Percentiles rank a stretch among this genome's conserved stretches.
Conservation (phyloP, 192 early-diverging fungal genomes). For the Coemansia sp. region DNA sequence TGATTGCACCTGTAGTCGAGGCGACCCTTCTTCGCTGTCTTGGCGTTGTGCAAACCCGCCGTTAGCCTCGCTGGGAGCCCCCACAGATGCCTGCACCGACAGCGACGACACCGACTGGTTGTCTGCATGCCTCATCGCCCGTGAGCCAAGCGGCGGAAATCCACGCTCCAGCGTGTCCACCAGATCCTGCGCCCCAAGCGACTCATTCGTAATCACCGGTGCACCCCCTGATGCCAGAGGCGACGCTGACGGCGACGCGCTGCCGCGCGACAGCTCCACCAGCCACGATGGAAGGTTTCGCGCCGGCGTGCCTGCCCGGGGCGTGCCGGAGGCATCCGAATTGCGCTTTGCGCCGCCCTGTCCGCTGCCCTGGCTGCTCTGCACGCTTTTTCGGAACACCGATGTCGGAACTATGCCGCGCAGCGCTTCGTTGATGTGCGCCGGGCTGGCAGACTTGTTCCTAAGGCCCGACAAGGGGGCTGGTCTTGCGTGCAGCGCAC, state of each 20-base stretch:
- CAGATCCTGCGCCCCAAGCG: constrained; percentile 32
- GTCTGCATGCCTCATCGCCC: constrained; percentile 14
- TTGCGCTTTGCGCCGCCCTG: constrained; percentile 8
- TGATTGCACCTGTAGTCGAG: too few species aligned
- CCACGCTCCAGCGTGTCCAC: constrained; percentile 39
- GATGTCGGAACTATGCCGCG: constrained; percentile 51
- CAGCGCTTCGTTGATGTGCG: constrained; percentile 45
- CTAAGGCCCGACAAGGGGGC: too few species aligned
- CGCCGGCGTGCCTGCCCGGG: constrained; percentile 39
- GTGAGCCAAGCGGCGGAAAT: constrained; percentile 28
- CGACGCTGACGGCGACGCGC: constrained; percentile 15
- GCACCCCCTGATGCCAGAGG: background rate
- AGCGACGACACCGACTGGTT: constrained; percentile 42
- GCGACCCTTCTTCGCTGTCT: too few species aligned
- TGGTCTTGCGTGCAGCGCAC: too few species aligned
- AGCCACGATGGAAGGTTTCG: constrained; percentile 45
- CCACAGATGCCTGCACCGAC: constrained; percentile 42
- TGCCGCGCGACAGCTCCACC: constrained; percentile 43
- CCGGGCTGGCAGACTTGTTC: constrained; percentile 37
- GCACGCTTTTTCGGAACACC: constrained; percentile 48
- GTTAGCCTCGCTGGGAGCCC: constrained; percentile 30
- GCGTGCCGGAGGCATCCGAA: constrained; percentile 22
- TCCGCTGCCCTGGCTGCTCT: constrained; percentile 9
- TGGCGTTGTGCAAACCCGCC: constrained; percentile 4
- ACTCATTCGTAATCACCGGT: constrained; percentile 11